Evolutionary conservation across 768 basidiomycete species (phyloP).

Genomic region (Boletus pseudopeckii): DNA sequence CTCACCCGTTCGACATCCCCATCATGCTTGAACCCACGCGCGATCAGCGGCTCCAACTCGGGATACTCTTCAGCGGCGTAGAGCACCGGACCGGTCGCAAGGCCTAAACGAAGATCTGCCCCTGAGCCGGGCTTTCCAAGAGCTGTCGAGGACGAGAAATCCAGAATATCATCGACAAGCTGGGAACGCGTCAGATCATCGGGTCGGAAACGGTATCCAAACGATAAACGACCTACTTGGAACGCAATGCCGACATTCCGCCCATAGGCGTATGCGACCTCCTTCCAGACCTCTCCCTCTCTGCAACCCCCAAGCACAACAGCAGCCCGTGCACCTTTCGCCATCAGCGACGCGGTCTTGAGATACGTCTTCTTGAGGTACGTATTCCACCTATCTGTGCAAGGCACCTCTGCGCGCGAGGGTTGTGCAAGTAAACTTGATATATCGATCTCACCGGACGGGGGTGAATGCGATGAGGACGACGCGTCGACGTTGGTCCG

Average conservation of each 20-base stretch:
- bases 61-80: constrained; percentile 86
- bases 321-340: constrained; percentile 79
- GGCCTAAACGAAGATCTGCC: constrained; percentile 76
- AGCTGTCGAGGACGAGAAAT: constrained; percentile 76
- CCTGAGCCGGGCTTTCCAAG: constrained; percentile 87
- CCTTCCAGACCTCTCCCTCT: constrained; percentile 80
- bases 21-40: constrained; percentile 67
- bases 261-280: constrained; percentile 88
- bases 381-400: constrained; percentile 56
- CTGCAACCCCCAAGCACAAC: constrained; percentile 82
- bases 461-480: not conserved
- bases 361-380: constrained; percentile 93
- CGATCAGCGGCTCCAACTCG: constrained; percentile 71
- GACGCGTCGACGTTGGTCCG: not conserved
- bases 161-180: constrained; percentile 95
- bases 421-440: constrained; percentile 46
- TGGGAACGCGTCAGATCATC: constrained; percentile 28
- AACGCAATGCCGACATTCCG: constrained; percentile 93
- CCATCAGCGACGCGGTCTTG: constrained; percentile 89
- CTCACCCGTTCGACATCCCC: constrained; percentile 82
- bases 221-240: constrained; percentile 56
- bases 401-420: constrained; percentile 25
- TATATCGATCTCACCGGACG: constrained; percentile 17
- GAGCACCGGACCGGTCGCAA: constrained; percentile 82
- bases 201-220: not conserved